phyloP scores from a whole-genome alignment of 176 grass and related monocot species.

The Thalia dealbata region DNA sequence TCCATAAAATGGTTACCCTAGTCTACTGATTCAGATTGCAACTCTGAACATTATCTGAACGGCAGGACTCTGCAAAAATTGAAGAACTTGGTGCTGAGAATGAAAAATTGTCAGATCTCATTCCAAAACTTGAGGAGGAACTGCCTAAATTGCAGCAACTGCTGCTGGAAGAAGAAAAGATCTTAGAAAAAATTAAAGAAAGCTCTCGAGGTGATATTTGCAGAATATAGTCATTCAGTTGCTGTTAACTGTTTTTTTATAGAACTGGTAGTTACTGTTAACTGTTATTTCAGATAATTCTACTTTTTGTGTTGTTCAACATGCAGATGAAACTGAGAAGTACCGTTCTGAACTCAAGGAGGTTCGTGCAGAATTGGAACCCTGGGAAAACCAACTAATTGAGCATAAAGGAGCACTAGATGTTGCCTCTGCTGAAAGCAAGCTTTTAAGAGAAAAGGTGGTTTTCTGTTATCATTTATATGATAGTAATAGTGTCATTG shows the following conservation, averaged over 20 bases:
- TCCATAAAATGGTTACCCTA: too few relatives aligned
- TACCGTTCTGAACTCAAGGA: slow-evolving; percentile 53
- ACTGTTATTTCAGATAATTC: slow-evolving; percentile 8
- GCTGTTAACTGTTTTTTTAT: slow-evolving; percentile 2
- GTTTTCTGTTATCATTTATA: background rate
- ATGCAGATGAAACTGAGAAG: slow-evolving; percentile 72
- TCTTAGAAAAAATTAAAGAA: slow-evolving; percentile 69
- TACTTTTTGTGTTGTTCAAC: slow-evolving; percentile 12
- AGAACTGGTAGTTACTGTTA: background rate
- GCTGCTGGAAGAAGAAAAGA: slow-evolving; percentile 65
- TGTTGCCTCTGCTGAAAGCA: slow-evolving; percentile 73
- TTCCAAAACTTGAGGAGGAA: slow-evolving; percentile 71
- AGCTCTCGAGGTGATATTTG: slow-evolving; percentile 53
- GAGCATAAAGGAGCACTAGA: slow-evolving; percentile 85
- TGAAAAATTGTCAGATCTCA: slow-evolving; percentile 55
- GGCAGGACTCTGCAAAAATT: slow-evolving; percentile 60
- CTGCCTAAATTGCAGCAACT: slow-evolving; percentile 65
- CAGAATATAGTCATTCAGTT: background rate
- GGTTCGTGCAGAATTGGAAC: slow-evolving; percentile 82
- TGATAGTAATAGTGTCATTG: background rate
- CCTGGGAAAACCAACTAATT: slow-evolving; percentile 94
- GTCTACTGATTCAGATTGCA: background rate
- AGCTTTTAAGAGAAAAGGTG: slow-evolving; percentile 86
- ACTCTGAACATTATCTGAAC: slow-evolving; percentile 9
- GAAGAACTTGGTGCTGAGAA: slow-evolving; percentile 51